A percentile compares a stretch with the other conserved stretches of the same genome.
Conservation (phyloP, 352 stramenopile species). For the Aphanomyces invadans region DNA sequence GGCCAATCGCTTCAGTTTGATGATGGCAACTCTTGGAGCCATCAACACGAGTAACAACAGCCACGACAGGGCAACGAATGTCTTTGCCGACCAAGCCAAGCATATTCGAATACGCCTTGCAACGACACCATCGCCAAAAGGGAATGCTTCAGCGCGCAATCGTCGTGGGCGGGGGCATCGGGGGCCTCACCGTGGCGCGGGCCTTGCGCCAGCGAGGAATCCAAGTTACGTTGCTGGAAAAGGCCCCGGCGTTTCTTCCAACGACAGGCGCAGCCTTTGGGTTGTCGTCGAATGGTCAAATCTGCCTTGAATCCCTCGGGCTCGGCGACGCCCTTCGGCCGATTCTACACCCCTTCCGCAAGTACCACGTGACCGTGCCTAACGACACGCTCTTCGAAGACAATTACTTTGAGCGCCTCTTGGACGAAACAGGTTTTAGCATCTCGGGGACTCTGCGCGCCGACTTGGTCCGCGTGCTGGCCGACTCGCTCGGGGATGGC, state of each 20-base stretch:
- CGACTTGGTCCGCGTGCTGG: neutral
- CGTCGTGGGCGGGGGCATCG: neutral
- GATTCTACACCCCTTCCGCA: neutral
- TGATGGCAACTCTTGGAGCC: no score
- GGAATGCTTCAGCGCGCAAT: neutral
- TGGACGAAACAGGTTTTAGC: neutral
- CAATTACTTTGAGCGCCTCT: neutral
- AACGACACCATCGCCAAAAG: no score
- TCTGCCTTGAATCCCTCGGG: neutral
- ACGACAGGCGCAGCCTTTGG: neutral
- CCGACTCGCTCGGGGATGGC: neutral
- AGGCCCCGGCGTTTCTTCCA: neutral
- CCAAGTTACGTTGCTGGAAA: constrained; percentile 1
- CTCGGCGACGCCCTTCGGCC: neutral
- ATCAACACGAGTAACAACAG: no score
- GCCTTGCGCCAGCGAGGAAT: neutral
- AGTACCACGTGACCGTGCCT: neutral
- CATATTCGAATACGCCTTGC: no score
- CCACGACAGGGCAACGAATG: no score
- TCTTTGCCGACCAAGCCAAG: no score
- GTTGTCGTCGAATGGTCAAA: neutral
- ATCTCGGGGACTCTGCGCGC: neutral
- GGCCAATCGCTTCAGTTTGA: no score
- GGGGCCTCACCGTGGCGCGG: neutral
- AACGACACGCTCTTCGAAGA: neutral